Evolutionary conservation across 2,329 filamentous ascomycete species (phyloP).

Genomic region (Colletotrichum gloeosporioides): DNA sequence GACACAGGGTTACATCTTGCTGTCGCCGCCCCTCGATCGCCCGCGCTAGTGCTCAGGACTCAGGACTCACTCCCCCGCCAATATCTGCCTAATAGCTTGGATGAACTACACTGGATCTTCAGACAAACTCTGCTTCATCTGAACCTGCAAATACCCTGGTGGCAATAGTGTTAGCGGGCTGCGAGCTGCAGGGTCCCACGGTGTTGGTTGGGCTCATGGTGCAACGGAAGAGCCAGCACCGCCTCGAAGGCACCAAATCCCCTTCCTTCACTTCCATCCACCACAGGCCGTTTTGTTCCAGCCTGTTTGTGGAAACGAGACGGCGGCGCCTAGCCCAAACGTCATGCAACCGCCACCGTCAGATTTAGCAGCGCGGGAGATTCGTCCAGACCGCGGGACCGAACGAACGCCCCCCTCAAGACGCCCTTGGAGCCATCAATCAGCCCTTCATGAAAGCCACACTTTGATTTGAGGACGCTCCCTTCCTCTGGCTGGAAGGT

Average conservation of each 20-base stretch:
- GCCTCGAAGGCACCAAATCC: not conserved
- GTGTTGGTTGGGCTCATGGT: not conserved
- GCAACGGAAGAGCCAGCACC: not conserved
- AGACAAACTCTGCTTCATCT: conserved; percentile 7
- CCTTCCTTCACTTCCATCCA: not conserved
- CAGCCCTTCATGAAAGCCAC: not conserved
- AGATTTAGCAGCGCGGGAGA: not conserved
- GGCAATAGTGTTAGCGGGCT: not conserved
- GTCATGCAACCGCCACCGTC: conserved; percentile 6
- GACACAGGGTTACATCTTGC: not conserved
- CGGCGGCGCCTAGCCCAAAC: not conserved
- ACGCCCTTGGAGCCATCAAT: not conserved
- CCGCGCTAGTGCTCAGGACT: not conserved
- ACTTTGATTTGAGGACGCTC: not conserved
- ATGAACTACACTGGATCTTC: not conserved
- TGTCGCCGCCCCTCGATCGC: not conserved
- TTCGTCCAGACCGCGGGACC: not conserved
- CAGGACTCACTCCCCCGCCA: not conserved
- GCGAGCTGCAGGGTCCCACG: not conserved
- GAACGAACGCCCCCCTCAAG: not conserved
- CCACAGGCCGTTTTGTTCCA: not conserved
- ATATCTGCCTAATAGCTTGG: not conserved
- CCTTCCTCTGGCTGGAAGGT: not conserved
- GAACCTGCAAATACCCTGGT: not conserved
- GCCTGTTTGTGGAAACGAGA: not conserved